Evolutionary conservation across 805 yeast genomes (phyloP), one percentile per base, ranked within the genome.

Genomic region (Allodekkera sacchari): DNA sequence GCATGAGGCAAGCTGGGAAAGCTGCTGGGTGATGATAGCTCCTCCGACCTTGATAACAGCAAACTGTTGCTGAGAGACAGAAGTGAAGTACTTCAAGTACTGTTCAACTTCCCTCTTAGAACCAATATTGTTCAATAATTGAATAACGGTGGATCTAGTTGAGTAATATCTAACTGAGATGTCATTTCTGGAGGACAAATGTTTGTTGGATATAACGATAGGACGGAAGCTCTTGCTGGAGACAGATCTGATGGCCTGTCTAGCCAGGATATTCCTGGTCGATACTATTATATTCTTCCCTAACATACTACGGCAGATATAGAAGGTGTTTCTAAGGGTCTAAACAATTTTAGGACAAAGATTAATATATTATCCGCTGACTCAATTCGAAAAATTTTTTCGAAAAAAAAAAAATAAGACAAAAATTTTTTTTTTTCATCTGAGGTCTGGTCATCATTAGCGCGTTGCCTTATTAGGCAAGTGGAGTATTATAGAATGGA

Each of bases 21-120:
- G 64, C 48, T 89, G 92, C 46, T 92, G 94, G 28, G 97, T 89
- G 57, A 92, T 92, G 50, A 92, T 89, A 23, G 98, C 99, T 42
- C 99, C 99, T 25, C 99, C 99, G 27, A 92, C 98, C 57, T 92
- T 92, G 60, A 92, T 92, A 27, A 92, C 96, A 3, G 99, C 99
- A 50, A 92, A 92, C 52, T 92, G 96, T 55, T 92, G 97, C 45
- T 87, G 88, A 5, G 87, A 79, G 12, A 92, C 97, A 20, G 96
- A 85, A 2, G 97, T 88, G 68, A 92, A 92, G 59, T 89, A 89
- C 57, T 87, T 88, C 51, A 92, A 71, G 59, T 92, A 92, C 59
- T 92, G 99, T 57, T 92, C 98, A 27, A 92, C 98, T 61, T 92
- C 99, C 42, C 97, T 74, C 55, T 92, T 94, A 29, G 96, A 87